Conservation (phyloP, 331 rosid genomes). For the Quercus phellos region DNA sequence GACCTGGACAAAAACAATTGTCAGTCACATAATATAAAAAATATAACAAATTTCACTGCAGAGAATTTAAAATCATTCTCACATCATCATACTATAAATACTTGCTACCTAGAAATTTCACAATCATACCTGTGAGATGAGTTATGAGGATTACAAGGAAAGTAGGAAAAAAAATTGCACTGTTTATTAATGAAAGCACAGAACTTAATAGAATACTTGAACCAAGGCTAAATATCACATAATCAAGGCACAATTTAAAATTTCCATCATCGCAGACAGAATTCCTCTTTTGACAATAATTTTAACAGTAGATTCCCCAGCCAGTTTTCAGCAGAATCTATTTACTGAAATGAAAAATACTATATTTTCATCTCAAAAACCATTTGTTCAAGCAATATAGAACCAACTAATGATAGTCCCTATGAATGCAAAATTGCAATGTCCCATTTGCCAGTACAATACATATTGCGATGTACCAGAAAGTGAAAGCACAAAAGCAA, state of each 20-base stretch:
- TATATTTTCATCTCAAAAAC: not conserved
- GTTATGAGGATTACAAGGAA: slow-evolving; percentile 1
- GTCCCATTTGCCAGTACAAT: too few species aligned
- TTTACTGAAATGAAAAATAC: not conserved
- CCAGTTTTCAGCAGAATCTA: too few species aligned
- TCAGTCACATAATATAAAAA: not conserved
- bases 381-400: not conserved
- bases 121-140: not conserved
- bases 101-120: not conserved
- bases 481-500: too few species aligned
- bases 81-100: not conserved
- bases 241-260: not conserved
- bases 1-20: slow-evolving; percentile 41
- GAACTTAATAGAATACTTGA: not conserved
- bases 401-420: not conserved
- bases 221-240: not conserved
- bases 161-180: not conserved
- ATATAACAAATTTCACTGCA: not conserved
- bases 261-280: not conserved
- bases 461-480: too few species aligned
- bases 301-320: too few species aligned
- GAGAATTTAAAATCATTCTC: slow-evolving; percentile 9
- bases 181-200: not conserved
- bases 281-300: not conserved
- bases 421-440: too few species aligned